Conservation (phyloP, 2,329 filamentous ascomycete species). For the Penicillium sp. region DNA sequence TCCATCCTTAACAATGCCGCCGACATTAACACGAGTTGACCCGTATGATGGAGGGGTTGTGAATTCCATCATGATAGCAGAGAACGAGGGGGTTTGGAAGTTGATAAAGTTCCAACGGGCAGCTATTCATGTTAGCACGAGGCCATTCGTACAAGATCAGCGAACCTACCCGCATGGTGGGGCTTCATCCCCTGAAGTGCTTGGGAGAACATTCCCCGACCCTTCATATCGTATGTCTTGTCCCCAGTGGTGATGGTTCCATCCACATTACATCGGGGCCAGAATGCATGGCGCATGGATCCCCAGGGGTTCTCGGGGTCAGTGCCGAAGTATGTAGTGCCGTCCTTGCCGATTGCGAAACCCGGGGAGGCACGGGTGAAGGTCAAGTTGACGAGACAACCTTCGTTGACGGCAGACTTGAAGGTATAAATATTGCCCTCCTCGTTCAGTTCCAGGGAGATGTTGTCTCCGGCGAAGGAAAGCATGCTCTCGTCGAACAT, state of each 20-base stretch:
- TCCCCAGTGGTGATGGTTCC: conserved; percentile 84
- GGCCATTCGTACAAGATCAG: not conserved
- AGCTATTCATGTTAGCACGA: conserved; percentile 51
- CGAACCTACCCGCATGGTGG: conserved; percentile 75
- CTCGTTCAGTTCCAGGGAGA: conserved; percentile 82
- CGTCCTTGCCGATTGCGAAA: conserved; percentile 83
- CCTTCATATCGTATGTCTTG: conserved; percentile 80
- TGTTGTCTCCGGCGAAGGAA: conserved; percentile 84
- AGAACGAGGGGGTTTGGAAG: conserved; percentile 86
- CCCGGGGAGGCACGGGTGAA: conserved; percentile 77
- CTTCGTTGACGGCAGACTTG: conserved; percentile 84
- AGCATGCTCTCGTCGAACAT: conserved; percentile 84
- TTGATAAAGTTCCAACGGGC: conserved; percentile 91
- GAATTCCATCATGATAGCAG: conserved; percentile 93
- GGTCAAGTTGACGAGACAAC: conserved; percentile 83
- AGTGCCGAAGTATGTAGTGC: conserved; percentile 83
- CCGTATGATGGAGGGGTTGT: conserved; percentile 94
- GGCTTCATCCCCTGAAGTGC: conserved; percentile 99
- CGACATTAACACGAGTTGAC: conserved; percentile 79
- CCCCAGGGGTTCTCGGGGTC: conserved; percentile 89
- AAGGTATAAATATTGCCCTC: conserved; percentile 83
- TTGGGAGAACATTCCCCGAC: conserved; percentile 78
- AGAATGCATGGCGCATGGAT: conserved; percentile 88
- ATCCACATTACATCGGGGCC: conserved; percentile 82
- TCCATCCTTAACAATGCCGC: conserved; percentile 79